Conservation (phyloP, 1,284 basidiomycete genomes). For the Somion occarium region DNA sequence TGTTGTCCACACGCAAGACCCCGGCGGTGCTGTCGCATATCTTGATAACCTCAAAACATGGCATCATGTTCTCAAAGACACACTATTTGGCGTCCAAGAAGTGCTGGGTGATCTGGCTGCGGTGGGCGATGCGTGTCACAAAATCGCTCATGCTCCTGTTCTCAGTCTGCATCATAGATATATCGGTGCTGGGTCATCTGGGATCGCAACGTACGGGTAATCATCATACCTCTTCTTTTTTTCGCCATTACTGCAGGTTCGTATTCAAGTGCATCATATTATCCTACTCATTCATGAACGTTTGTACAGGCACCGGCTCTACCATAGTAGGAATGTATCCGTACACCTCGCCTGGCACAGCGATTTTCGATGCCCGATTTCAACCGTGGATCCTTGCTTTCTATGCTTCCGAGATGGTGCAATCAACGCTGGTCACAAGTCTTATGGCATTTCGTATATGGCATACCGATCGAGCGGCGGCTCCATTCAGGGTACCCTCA, state of each 20-base stretch:
- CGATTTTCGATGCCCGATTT: neutral
- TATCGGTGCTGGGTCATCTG: slow-evolving; percentile 16
- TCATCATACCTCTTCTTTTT: slow-evolving; percentile 11
- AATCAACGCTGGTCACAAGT: neutral
- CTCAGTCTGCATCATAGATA: slow-evolving; percentile 6
- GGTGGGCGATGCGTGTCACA: neutral
- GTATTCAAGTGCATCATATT: neutral
- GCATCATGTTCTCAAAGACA: slow-evolving; percentile 6
- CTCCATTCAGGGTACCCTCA: neutral
- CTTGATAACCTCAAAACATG: neutral
- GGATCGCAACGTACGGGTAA: slow-evolving; percentile 8
- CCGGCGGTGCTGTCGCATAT: slow-evolving; percentile 3
- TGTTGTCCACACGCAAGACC: neutral
- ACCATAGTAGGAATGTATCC: neutral
- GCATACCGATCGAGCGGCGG: neutral
- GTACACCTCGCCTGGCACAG: neutral
- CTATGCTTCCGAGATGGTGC: neutral
- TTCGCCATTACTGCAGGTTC: slow-evolving; percentile 8
- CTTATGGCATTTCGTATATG: neutral
- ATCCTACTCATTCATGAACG: neutral
- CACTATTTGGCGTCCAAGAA: neutral
- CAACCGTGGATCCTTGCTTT: neutral
- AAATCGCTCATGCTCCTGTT: neutral
- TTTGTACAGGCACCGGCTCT: neutral
- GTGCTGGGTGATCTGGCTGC: slow-evolving; percentile 1